phyloP scores from a whole-genome alignment of 2,329 filamentous ascomycete genomes.

The Balansia obtecta region DNA sequence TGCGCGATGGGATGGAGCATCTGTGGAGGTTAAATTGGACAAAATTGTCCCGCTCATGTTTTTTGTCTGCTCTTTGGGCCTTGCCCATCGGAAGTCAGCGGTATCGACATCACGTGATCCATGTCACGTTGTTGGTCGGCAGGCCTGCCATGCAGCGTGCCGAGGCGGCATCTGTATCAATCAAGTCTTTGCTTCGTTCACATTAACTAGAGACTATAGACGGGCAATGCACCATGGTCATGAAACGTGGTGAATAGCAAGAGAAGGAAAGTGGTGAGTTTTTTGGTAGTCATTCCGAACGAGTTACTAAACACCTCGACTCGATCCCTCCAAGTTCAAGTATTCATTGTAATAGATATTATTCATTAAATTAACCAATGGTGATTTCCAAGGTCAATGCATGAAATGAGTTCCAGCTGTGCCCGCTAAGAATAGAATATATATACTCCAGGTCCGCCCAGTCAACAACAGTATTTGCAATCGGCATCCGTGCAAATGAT shows the following conservation, averaged over 20 bases:
- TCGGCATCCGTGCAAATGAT: not conserved
- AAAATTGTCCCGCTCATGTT: slow-evolving; percentile 3
- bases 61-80: not conserved
- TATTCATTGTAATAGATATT: not conserved
- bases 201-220: too few relatives aligned
- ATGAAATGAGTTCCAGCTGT: not conserved
- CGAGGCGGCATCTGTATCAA: slow-evolving; percentile 6
- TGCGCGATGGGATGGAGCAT: not conserved
- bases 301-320: too few relatives aligned
- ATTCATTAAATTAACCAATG: slow-evolving; percentile 3
- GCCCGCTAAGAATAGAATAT: not conserved
- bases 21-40: not conserved
- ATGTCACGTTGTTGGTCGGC: not conserved
- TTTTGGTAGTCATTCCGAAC: too few relatives aligned
- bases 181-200: not conserved
- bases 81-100: not conserved
- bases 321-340: not conserved
- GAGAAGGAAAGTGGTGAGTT: too few relatives aligned
- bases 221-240: too few relatives aligned
- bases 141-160: not conserved
- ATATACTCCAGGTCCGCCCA: not conserved
- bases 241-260: too few relatives aligned
- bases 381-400: not conserved
- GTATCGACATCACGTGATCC: not conserved
- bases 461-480: not conserved